phyloP scores from a whole-genome alignment of 2,329 filamentous ascomycete species.

The Keithomyces neogunnii region DNA sequence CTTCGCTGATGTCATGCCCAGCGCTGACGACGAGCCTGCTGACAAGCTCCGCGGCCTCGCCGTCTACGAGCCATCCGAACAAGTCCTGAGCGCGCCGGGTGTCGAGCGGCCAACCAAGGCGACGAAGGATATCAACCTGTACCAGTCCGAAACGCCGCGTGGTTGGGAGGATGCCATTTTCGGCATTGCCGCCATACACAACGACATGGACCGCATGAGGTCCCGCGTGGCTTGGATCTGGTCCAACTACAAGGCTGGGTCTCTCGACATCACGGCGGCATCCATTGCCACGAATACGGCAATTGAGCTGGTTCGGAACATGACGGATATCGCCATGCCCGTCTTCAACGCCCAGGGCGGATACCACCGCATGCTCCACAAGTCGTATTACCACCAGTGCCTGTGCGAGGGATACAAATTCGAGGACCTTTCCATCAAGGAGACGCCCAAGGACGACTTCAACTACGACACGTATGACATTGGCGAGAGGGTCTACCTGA shows the following conservation, averaged over 20 bases:
- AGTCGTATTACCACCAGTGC: constrained; percentile 3
- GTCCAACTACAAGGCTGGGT: constrained; percentile 13
- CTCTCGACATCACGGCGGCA: constrained; percentile 21
- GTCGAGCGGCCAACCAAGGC: not conserved
- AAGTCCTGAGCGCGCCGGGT: constrained; percentile 24
- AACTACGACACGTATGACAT: constrained; percentile 21
- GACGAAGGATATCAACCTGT: constrained; percentile 8
- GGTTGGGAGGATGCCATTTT: constrained; percentile 18
- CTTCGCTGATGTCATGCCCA: constrained; percentile 15
- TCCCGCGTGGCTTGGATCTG: constrained; percentile 21
- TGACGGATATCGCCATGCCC: constrained; percentile 21
- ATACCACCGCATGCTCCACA: constrained; percentile 10
- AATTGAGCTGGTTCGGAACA: constrained; percentile 21
- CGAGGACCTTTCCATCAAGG: constrained; percentile 3
- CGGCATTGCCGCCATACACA: constrained; percentile 16
- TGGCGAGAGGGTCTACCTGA: constrained; percentile 12
- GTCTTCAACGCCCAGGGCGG: constrained; percentile 18
- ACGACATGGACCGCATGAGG: constrained; percentile 22
- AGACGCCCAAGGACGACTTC: constrained; percentile 8
- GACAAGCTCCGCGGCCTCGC: constrained; percentile 27
- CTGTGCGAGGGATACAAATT: constrained; percentile 9
- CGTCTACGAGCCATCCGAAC: constrained; percentile 28
- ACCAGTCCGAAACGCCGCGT: constrained; percentile 21
- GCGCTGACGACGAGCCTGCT: constrained; percentile 2
- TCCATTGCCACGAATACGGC: constrained; percentile 30